These are phyloP conservation scores for Macaranga tanarius DNA, from an alignment of 441 rosid species.

Conservation along the genomic window DNA sequence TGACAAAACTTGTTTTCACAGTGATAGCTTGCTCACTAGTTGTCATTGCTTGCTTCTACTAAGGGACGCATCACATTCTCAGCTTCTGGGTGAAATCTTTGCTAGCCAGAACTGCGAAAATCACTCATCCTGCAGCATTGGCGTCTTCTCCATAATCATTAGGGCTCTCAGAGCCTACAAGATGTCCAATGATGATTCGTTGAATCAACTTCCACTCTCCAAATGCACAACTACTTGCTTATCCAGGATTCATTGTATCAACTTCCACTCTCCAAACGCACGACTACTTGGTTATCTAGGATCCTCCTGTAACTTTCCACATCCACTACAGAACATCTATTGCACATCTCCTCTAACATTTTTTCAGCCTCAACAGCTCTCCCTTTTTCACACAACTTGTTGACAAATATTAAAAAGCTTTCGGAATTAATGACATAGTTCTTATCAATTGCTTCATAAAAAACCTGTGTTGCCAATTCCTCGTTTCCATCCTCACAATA, in stretches of 20 bases:
- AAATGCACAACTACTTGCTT: too few relatives aligned
- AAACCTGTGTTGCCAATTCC: slow-evolving; percentile 23
- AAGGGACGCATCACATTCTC: not conserved
- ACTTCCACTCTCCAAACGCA: not conserved
- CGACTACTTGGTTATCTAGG: slow-evolving; percentile 29
- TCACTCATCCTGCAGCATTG: not conserved
- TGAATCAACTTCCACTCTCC: slow-evolving; percentile 3
- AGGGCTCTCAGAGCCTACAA: not conserved
- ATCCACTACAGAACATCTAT: slow-evolving; percentile 24
- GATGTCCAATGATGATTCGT: not conserved
- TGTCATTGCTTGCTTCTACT: not conserved
- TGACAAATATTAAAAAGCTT: slow-evolving; percentile 31
- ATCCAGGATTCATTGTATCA: too few relatives aligned
- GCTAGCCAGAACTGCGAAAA: not conserved
- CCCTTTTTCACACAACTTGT: slow-evolving; percentile 27
- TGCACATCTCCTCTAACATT: slow-evolving; percentile 29
- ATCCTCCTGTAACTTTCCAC: slow-evolving; percentile 26
- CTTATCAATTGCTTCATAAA: slow-evolving; percentile 26
- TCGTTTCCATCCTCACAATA: slow-evolving; percentile 29
- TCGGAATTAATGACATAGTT: slow-evolving; percentile 25
- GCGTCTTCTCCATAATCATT: not conserved
- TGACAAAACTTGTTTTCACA: not conserved
- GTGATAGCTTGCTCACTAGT: not conserved
- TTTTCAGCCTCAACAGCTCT: slow-evolving; percentile 23
- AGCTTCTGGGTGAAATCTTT: not conserved